Evolutionary conservation across 306 rosid genomes (phyloP).

Genomic region (Acmispon strigosus): DNA sequence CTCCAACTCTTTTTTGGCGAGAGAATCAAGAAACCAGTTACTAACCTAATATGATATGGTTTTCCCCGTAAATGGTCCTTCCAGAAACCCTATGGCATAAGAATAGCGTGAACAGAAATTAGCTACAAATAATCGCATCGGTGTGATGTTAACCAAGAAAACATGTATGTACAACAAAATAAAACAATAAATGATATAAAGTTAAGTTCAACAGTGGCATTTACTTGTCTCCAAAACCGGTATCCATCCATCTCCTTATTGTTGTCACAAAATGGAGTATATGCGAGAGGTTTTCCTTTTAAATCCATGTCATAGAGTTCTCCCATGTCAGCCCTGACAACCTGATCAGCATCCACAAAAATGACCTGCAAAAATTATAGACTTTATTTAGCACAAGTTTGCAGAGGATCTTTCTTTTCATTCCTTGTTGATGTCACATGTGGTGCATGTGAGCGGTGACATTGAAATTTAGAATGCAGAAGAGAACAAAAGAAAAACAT

Average conservation of each 20-base stretch:
- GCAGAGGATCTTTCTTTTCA: neutral
- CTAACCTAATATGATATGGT: slow-evolving; percentile 89
- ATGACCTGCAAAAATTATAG: slow-evolving; percentile 67
- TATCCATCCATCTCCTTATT: slow-evolving; percentile 98
- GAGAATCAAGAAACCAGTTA: slow-evolving; percentile 4
- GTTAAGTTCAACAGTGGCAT: slow-evolving; percentile 14
- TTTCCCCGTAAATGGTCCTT: slow-evolving; percentile 91
- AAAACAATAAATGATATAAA: slow-evolving; percentile 7
- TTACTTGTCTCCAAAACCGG: slow-evolving; percentile 98
- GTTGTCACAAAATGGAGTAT: slow-evolving; percentile 97
- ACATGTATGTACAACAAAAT: neutral
- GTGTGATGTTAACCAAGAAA: neutral
- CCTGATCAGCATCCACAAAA: slow-evolving; percentile 96
- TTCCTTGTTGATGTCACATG: neutral
- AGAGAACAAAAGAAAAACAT: neutral
- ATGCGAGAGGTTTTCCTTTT: slow-evolving; percentile 89
- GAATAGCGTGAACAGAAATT: slow-evolving; percentile 11
- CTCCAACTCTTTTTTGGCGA: slow-evolving; percentile 7
- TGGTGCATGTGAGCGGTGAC: neutral
- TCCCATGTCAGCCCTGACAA: slow-evolving; percentile 97
- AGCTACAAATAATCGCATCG: neutral
- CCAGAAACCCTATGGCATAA: slow-evolving; percentile 83
- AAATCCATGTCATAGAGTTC: slow-evolving; percentile 97
- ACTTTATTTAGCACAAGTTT: slow-evolving; percentile 11
- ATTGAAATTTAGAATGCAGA: slow-evolving; percentile 14